Conservation (phyloP, 148 eudicot genomes). For the Rhododendron vialii region DNA sequence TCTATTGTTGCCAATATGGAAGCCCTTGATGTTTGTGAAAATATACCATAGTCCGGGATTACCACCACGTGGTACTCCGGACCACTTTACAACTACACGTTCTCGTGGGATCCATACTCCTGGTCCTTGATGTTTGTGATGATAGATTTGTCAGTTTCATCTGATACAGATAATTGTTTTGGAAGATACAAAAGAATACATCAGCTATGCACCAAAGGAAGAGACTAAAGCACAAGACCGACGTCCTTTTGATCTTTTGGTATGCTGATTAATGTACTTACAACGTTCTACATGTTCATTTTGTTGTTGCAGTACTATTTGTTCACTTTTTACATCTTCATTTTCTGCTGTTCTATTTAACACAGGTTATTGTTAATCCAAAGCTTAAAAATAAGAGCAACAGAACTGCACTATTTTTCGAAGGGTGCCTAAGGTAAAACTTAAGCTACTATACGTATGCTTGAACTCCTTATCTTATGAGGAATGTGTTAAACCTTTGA, state of each 20-base stretch:
- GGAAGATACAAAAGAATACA: conserved; percentile 83
- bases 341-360: conserved; percentile 9
- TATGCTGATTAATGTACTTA: conserved; percentile 23
- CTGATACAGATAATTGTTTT: conserved; percentile 68
- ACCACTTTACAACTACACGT: too few relatives aligned
- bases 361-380: conserved; percentile 90
- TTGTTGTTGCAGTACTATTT: neutral
- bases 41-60: too few relatives aligned
- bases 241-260: conserved; percentile 90
- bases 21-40: neutral
- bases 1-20: neutral
- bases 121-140: neutral
- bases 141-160: neutral
- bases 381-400: conserved; percentile 60
- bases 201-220: conserved; percentile 69
- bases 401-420: conserved; percentile 78
- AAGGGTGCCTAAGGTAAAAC: conserved; percentile 87
- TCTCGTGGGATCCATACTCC: too few relatives aligned
- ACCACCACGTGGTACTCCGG: too few relatives aligned
- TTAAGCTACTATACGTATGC: neutral
- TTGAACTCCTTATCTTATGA: neutral
- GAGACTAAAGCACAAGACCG: conserved; percentile 69
- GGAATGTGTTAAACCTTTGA: neutral
- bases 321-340: neutral
- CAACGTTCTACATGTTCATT: neutral